Percentiles rank a stretch among this genome's conserved stretches.
phyloP scores from a whole-genome alignment of 768 basidiomycete genomes.

The Chalciporus sphaerocephalus region DNA sequence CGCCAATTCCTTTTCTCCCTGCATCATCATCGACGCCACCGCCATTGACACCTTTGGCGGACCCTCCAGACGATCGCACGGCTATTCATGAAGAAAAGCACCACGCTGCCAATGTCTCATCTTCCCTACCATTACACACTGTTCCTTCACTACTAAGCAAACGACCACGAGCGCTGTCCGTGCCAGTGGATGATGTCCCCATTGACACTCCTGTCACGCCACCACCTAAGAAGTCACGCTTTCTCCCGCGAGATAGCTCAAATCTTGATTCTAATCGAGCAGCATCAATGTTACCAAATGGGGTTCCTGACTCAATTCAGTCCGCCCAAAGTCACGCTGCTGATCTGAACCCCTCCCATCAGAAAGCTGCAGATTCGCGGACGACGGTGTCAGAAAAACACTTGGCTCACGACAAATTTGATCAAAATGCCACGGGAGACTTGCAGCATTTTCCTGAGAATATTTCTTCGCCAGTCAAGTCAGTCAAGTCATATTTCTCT shows the following conservation, averaged over 20 bases:
- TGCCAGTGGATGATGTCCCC: constrained; percentile 25
- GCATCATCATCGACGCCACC: constrained; percentile 24
- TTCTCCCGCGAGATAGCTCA: constrained; percentile 2
- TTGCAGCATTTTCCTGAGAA: constrained; percentile 4
- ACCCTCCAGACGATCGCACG: constrained; percentile 18
- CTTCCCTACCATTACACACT: constrained; percentile 15
- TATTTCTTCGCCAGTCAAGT: constrained; percentile 30
- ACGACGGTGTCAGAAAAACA: not conserved
- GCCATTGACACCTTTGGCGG: constrained; percentile 17
- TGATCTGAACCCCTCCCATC: not conserved
- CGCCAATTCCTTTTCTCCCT: constrained; percentile 34
- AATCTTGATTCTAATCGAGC: not conserved
- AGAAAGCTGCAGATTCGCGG: not conserved
- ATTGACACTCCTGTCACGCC: constrained; percentile 15
- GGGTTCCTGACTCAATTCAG: constrained; percentile 4
- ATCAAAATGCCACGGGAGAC: not conserved
- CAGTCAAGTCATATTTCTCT: constrained; percentile 35
- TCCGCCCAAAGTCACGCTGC: constrained; percentile 2
- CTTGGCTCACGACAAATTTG: constrained; percentile 4
- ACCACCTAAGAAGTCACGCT: constrained; percentile 24
- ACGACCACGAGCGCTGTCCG: constrained; percentile 26
- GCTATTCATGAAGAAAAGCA: constrained; percentile 3
- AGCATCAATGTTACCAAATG: constrained; percentile 7
- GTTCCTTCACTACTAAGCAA: constrained; percentile 21
- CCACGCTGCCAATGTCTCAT: constrained; percentile 9